Conservation (phyloP, 306 rosid species). For the Castanospermum australe region DNA sequence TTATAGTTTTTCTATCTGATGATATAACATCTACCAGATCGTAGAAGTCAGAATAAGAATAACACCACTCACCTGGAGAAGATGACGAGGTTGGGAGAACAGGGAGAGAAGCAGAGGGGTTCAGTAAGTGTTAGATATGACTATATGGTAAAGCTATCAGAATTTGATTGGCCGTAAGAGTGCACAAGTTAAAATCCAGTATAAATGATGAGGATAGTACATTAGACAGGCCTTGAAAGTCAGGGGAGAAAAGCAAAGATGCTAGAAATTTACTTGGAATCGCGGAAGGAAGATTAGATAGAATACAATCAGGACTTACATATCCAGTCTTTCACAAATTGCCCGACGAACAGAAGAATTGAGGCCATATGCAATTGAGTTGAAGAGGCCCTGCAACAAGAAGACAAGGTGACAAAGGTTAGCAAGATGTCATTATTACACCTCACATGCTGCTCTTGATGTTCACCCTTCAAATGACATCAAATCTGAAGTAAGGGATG, state of each 20-base stretch:
- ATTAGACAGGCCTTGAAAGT: neutral
- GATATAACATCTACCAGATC: neutral
- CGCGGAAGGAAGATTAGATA: neutral
- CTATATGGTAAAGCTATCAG: neutral
- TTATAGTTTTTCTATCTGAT: neutral
- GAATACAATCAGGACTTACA: constrained; percentile 50
- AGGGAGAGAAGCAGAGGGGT: neutral
- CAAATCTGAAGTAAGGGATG: constrained; percentile 25
- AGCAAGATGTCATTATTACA: constrained; percentile 6
- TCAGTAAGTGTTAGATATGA: neutral
- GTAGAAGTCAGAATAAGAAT: neutral
- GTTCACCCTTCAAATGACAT: constrained; percentile 13
- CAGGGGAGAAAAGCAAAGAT: neutral
- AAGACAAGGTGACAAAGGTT: constrained; percentile 12
- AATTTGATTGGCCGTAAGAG: neutral
- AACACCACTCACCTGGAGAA: neutral
- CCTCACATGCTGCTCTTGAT: constrained; percentile 1
- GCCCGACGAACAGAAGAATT: constrained; percentile 96
- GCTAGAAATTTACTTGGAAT: neutral
- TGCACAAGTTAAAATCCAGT: constrained; percentile 10
- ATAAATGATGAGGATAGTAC: constrained; percentile 19
- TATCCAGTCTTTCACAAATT: constrained; percentile 77
- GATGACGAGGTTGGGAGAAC: constrained; percentile 3
- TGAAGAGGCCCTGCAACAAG: constrained; percentile 80
- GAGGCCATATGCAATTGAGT: constrained; percentile 97